Percentiles rank a stretch among this genome's conserved stretches.
These are phyloP conservation scores for Phytophthora pseudosyringae DNA, from an alignment of 352 stramenopile species.

Conservation along the genomic window DNA sequence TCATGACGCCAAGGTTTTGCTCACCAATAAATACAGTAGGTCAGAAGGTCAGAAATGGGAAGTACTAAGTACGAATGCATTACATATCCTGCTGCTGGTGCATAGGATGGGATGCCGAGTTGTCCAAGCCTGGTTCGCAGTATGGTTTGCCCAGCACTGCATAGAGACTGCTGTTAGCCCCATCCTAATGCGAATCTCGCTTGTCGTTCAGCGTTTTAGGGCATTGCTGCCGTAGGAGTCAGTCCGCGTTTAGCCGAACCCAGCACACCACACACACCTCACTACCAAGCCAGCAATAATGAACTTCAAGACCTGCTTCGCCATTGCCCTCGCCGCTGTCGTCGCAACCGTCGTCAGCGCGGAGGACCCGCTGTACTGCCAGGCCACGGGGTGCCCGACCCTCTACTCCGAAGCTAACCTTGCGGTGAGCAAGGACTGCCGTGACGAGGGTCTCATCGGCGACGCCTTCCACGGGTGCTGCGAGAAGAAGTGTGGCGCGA, in stretches of 20 bases:
- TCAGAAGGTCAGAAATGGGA: no score
- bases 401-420: slow-evolving; percentile 27
- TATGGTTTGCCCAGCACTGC: slow-evolving; percentile 8
- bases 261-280: slow-evolving; percentile 1
- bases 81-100: no score
- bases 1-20: no score
- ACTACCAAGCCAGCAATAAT: slow-evolving; percentile 16
- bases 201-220: slow-evolving; percentile 5
- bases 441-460: slow-evolving; percentile 2
- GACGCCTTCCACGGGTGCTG: slow-evolving; percentile 13
- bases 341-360: slow-evolving; percentile 19
- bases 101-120: no score
- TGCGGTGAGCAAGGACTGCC: slow-evolving; percentile 20
- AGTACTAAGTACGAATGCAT: no score
- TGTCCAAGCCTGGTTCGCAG: neutral
- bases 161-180: slow-evolving; percentile 18
- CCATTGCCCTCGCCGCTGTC: slow-evolving; percentile 19
- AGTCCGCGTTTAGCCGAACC: slow-evolving; percentile 26
- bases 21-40: no score
- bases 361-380: slow-evolving; percentile 21
- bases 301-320: slow-evolving; percentile 34
- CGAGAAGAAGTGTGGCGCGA: slow-evolving; percentile 8
- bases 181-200: slow-evolving; percentile 21
- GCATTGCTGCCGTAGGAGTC: slow-evolving; percentile 16
- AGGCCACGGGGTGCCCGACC: slow-evolving; percentile 10